These are phyloP conservation scores for Plasmodium coatneyi DNA, from an alignment of 169 alveolate genomes.

Conservation along the genomic window DNA sequence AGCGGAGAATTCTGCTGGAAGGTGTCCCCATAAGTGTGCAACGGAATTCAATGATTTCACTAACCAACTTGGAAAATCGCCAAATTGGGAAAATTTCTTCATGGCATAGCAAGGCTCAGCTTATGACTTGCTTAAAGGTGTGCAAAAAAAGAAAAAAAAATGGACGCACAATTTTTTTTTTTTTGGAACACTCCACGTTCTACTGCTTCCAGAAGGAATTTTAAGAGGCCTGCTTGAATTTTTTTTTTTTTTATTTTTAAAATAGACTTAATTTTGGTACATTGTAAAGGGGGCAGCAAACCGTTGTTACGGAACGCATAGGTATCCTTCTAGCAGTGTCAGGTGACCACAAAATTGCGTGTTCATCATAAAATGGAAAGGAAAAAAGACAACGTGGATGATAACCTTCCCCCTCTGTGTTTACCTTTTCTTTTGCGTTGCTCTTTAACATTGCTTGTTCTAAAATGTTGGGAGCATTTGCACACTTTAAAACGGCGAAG, in stretches of 20 bases:
- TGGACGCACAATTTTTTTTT: not conserved
- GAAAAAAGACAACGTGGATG: not conserved
- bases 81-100: not conserved
- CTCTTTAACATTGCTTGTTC: not conserved
- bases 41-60: constrained; percentile 25
- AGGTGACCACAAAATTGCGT: not conserved
- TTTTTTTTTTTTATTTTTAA: not conserved
- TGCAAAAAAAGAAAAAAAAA: not conserved
- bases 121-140: not conserved
- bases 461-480: not conserved
- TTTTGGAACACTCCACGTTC: not conserved
- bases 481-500: not conserved
- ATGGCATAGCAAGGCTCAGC: not conserved
- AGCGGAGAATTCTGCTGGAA: not conserved
- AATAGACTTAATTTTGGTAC: not conserved
- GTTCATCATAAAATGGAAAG: not conserved
- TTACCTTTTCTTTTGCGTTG: not conserved
- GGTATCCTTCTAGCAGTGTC: not conserved
- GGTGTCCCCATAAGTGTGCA: not conserved
- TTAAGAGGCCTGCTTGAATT: not conserved
- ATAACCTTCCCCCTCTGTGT: not conserved
- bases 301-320: not conserved
- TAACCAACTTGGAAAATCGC: not conserved
- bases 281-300: not conserved
- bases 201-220: not conserved